Conservation (phyloP, 2,329 filamentous ascomycete species). For the Xylogone sp. region DNA sequence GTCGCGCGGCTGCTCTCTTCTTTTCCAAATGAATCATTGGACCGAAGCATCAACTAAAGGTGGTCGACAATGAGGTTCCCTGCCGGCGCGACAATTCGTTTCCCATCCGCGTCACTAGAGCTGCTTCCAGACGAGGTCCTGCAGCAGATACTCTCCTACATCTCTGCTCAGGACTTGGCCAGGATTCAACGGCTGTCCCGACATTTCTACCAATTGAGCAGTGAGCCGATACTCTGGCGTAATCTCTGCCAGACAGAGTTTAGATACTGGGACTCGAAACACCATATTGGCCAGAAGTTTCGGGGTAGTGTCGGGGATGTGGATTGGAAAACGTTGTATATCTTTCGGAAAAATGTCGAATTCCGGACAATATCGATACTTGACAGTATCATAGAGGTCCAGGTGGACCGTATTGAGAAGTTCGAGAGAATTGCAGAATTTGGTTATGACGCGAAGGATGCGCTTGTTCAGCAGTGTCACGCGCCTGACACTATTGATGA, state of each 20-base stretch:
- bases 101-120: slow-evolving; percentile 2
- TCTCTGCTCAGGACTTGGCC: slow-evolving; percentile 49
- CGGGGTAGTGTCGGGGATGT: slow-evolving; percentile 48
- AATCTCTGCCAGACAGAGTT: slow-evolving; percentile 67
- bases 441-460: slow-evolving; percentile 88
- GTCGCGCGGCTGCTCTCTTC: not conserved
- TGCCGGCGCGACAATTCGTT: not conserved
- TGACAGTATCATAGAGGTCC: slow-evolving; percentile 65
- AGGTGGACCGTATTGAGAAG: slow-evolving; percentile 64
- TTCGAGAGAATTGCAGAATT: slow-evolving; percentile 67
- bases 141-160: slow-evolving; percentile 67
- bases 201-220: slow-evolving; percentile 61
- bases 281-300: slow-evolving; percentile 57
- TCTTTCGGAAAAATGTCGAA: slow-evolving; percentile 51
- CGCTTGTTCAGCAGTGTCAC: slow-evolving; percentile 64
- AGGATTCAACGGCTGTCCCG: slow-evolving; percentile 53
- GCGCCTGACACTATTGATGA: slow-evolving; percentile 58
- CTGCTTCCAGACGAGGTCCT: slow-evolving; percentile 75
- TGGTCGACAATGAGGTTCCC: not conserved
- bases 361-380: slow-evolving; percentile 50
- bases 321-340: slow-evolving; percentile 72
- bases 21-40: not conserved
- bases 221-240: slow-evolving; percentile 76
- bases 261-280: slow-evolving; percentile 68
- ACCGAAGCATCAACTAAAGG: not conserved